A percentile compares a stretch with the other conserved stretches of the same genome.
Conservation (phyloP, 495 filamentous ascomycete species). For the Neurospora intermedia region DNA sequence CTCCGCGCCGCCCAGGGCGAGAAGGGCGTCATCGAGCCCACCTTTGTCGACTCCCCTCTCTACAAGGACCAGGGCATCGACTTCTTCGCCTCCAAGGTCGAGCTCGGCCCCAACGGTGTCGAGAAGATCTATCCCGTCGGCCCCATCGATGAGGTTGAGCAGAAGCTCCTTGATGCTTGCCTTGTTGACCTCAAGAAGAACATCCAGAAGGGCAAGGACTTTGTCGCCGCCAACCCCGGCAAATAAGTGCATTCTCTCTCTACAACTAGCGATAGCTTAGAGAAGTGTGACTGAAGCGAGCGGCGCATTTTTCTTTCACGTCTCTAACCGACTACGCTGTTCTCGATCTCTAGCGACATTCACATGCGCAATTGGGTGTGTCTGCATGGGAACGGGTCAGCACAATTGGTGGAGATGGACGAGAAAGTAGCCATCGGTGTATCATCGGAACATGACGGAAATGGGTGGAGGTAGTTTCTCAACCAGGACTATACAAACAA, state of each 20-base stretch:
- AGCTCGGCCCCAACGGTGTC: slow-evolving; percentile 92
- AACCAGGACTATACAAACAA: background rate
- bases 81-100: slow-evolving; percentile 89
- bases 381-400: background rate
- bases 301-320: background rate
- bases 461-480: background rate
- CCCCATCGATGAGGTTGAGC: slow-evolving; percentile 69
- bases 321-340: background rate
- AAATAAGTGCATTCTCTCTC: slow-evolving; percentile 31
- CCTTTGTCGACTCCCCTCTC: slow-evolving; percentile 91
- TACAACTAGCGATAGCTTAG: background rate
- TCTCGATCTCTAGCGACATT: background rate
- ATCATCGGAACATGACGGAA: background rate
- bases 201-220: slow-evolving; percentile 46
- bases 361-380: background rate
- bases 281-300: background rate
- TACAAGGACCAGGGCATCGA: slow-evolving; percentile 95
- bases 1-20: slow-evolving; percentile 87
- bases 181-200: slow-evolving; percentile 80
- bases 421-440: background rate
- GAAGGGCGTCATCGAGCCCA: slow-evolving; percentile 92
- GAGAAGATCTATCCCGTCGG: slow-evolving; percentile 85
- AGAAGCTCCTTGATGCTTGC: slow-evolving; percentile 78
- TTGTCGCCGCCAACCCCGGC: slow-evolving; percentile 42
- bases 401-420: background rate